Evolutionary conservation across 2,329 filamentous ascomycete species (phyloP).

Genomic region (Teratosphaeria pseudoeucalypti): DNA sequence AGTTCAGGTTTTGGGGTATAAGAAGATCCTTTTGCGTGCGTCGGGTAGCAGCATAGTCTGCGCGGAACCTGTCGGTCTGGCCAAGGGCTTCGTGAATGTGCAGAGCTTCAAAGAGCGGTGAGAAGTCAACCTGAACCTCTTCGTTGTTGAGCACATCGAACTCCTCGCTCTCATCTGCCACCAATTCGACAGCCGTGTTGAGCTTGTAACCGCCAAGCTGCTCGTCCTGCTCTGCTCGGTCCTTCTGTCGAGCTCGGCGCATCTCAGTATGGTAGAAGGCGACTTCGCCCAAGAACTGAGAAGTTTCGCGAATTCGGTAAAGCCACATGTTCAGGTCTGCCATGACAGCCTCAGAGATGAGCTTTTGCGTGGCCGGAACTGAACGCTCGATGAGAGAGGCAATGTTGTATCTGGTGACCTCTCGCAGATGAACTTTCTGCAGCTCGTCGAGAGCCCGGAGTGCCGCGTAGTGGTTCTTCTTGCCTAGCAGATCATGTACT

Average conservation of each 20-base stretch:
- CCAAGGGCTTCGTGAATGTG: conserved; percentile 94
- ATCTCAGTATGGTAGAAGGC: conserved; percentile 94
- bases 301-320: conserved; percentile 87
- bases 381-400: conserved; percentile 94
- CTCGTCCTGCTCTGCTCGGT: conserved; percentile 64
- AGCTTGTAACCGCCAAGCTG: conserved; percentile 77
- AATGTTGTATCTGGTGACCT: conserved; percentile 87
- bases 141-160: conserved; percentile 95
- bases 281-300: conserved; percentile 89
- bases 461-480: conserved; percentile 92
- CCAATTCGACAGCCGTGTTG: conserved; percentile 90
- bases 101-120: conserved; percentile 83
- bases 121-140: conserved; percentile 88
- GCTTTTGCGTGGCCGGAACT: conserved; percentile 81
- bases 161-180: conserved; percentile 90
- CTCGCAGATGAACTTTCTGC: conserved; percentile 90
- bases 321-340: conserved; percentile 94
- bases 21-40: conserved; percentile 85
- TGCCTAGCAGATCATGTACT: conserved; percentile 79
- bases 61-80: conserved; percentile 80
- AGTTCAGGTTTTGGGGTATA: conserved; percentile 62
- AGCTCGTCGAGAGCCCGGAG: conserved; percentile 89
- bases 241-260: conserved; percentile 69
- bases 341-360: conserved; percentile 95
- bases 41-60: conserved; percentile 85